Evolutionary conservation across 2,329 filamentous ascomycete genomes (phyloP), one percentile per base, ranked within the genome.

Genomic region (Fusarium aywerte): DNA sequence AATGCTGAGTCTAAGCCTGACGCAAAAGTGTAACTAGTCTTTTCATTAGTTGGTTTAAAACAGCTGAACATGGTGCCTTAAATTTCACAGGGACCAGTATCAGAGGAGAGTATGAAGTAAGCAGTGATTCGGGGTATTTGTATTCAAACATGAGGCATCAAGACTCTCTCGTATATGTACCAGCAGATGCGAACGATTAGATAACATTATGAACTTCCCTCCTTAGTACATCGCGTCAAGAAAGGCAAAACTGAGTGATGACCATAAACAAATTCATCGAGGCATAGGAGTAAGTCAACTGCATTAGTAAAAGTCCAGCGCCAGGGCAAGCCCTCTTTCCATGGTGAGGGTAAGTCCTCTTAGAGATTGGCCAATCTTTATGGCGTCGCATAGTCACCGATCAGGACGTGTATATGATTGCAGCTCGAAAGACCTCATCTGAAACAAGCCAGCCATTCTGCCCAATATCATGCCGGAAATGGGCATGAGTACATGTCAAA

Each of bases 111-210:
- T 23, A 5, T 5, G 15, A 11, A 5, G 9, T 36, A 10, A 18
- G 18, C 11, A 11, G 20, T 9, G 20, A 36, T 47, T 13, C 16
- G 27, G 35, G 21, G 43, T 45, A 31, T 36, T 62, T 50, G 23
- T 44, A 62, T 63, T 58, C n/a, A 58, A n/a, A 42, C 36, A 13
- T 36, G 9, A 25, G 12, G 38, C 20, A 7, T 9, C 13, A 27
- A 36, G 8, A 38, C 5, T 15, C 36, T 48, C 31, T 18, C n/a
- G 21, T 15, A 49, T 16, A 12, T 38, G 16, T 27, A 8, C 23
- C n/a, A 16, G 12, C 16, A 49, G 13, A 49, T 49, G 23, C 27
- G 5, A 18, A 20, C 6, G 8, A 18, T 27, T 43, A 25, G 23
- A 27, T 16, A 25, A n/a, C 16, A 18, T n/a, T 25, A 11, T n/a